Base-by-base conservation (phyloP, 2,329 filamentous ascomycete species). In the Taxawa tesnikishii region DNA sequence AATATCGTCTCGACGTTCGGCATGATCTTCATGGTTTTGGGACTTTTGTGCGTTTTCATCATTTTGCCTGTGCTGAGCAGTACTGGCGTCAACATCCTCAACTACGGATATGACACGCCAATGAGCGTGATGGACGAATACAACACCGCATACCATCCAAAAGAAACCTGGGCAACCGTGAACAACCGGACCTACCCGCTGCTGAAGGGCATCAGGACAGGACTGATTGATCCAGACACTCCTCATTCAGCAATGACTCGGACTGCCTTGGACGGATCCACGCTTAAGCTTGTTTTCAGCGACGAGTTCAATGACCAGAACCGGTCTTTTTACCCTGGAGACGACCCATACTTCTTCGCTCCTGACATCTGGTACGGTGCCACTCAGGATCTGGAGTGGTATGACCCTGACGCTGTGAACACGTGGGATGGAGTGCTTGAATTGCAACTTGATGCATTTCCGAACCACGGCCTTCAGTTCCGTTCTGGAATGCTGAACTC, bases 401-500 rank as follows among this genome's bases (percentile, higher is more conserved):
- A 80, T 46, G 75, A 80, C 46, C 76, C 76, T 4, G 75, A 80
- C 50, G 73, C 75, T 11, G 64, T 73, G 2, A 70, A 67, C 2
- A 81, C 76, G 3, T 63, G 59, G 26, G 63, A 75, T 40, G 77
- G 77, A 15, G 67, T 68, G 1, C 59, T 81, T 24, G 70, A 77
- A 46, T 57, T 83, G 31, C 65, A 65, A 28, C 79, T 83, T 43
- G 75, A 79, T 46, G 62, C 67, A 5, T 79, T 75, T 48, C 54
- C 68, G 39, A 82, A 70, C 40, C 76, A 82, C 48, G 67, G 67
- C 29, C 56, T 80, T 14, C 65, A 77, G 38, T 82, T 76, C 47
- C 67, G 77, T 31, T 81, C 76, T 5, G 76, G 75, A n/a, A 82
- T 82, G 77, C 43, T 82, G 6, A 76, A 82, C 46, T 79, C 73